Percentiles rank a stretch among this genome's conserved stretches.
Evolutionary conservation across 345 rosid genomes (phyloP).

Genomic region (Hirschfeldia incana): DNA sequence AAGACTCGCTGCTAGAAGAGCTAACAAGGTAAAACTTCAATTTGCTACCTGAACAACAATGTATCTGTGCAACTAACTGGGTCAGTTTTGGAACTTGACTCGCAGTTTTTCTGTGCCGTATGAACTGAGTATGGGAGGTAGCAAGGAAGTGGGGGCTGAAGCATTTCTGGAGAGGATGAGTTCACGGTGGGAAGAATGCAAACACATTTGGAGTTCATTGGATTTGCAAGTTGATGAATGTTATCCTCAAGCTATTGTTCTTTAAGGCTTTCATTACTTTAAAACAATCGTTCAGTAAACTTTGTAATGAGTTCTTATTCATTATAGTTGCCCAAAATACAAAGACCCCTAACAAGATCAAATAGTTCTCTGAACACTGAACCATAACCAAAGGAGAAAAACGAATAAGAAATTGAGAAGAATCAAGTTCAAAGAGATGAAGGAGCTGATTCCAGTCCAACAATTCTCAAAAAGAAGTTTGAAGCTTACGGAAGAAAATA

Average conservation of each 20-base stretch:
- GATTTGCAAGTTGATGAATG: conserved; percentile 77
- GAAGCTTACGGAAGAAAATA: background rate
- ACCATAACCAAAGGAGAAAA: too few relatives aligned
- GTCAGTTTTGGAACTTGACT: conserved; percentile 2
- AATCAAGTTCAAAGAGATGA: background rate
- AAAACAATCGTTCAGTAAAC: background rate
- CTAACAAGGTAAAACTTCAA: conserved; percentile 61
- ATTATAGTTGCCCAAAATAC: too few relatives aligned
- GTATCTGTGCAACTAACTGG: background rate
- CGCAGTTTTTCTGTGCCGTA: conserved; percentile 87
- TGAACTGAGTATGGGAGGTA: conserved; percentile 84
- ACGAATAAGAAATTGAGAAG: background rate
- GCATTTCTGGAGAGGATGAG: conserved; percentile 53
- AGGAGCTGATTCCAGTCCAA: background rate
- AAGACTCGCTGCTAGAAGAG: conserved; percentile 56
- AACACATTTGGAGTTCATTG: conserved; percentile 61
- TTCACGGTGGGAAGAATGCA: conserved; percentile 63
- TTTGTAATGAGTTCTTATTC: too few relatives aligned
- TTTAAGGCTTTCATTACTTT: conserved; percentile 33
- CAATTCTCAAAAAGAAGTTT: background rate
- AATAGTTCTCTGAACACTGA: too few relatives aligned
- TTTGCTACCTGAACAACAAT: background rate
- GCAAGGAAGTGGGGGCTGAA: conserved; percentile 77
- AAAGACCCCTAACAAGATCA: too few relatives aligned
- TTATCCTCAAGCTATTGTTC: conserved; percentile 81